These are phyloP conservation scores for Herpotrichia juniperi DNA, from an alignment of 2,329 filamentous ascomycete genomes.

Conservation along the genomic window DNA sequence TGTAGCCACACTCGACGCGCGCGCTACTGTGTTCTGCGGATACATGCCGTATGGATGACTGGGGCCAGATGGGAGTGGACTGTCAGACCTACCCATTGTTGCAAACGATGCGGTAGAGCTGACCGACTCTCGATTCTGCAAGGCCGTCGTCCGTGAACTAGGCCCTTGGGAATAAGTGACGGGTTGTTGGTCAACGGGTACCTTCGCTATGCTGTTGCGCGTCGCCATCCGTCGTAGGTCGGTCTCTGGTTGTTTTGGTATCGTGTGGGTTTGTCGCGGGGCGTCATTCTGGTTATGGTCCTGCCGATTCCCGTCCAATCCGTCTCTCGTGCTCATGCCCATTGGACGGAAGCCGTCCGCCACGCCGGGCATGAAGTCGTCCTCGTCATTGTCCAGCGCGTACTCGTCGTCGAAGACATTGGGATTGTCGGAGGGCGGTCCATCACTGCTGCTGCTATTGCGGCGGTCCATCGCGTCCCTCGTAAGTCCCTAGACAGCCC, in stretches of 20 bases:
- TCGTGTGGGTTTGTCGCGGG: conserved; percentile 30
- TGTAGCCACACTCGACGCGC: conserved; percentile 72
- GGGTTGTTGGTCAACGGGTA: conserved; percentile 29
- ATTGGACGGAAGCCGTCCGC: conserved; percentile 54
- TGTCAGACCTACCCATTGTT: conserved; percentile 56
- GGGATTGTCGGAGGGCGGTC: conserved; percentile 37
- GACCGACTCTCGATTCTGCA: conserved; percentile 44
- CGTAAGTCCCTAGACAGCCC: conserved; percentile 34
- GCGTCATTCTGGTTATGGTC: conserved; percentile 30
- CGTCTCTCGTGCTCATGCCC: conserved; percentile 24
- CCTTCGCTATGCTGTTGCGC: conserved; percentile 46
- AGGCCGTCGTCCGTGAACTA: conserved; percentile 36
- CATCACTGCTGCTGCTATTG: conserved; percentile 34
- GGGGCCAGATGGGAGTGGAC: conserved; percentile 74
- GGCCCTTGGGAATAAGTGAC: conserved; percentile 24
- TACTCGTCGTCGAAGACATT: conserved; percentile 58
- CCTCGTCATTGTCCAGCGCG: conserved; percentile 47
- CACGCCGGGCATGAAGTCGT: conserved; percentile 50
- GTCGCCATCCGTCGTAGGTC: conserved; percentile 40
- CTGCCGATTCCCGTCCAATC: conserved; percentile 24
- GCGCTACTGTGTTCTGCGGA: conserved; percentile 65
- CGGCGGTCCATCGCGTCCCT: conserved; percentile 47
- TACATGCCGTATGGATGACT: conserved; percentile 89
- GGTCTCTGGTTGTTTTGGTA: conserved; percentile 23
- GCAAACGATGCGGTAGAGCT: conserved; percentile 50